phyloP scores from a whole-genome alignment of 2,329 filamentous ascomycete species.

The Neobulgaria alba region DNA sequence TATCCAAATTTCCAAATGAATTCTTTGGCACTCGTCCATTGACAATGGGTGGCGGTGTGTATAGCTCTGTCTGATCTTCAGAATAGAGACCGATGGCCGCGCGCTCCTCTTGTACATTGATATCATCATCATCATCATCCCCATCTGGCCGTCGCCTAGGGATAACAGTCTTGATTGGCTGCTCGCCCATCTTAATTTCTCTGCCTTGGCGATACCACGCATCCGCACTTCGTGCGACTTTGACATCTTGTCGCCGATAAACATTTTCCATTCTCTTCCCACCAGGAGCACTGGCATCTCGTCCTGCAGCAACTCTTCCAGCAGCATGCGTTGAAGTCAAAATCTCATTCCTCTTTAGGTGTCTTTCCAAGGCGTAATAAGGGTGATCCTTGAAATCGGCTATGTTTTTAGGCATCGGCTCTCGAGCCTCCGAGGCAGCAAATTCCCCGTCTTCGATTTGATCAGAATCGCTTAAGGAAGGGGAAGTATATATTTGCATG shows the following conservation, averaged over 20 bases:
- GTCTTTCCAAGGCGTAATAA: conserved; percentile 73
- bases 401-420: conserved; percentile 80
- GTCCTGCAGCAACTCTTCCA: conserved; percentile 68
- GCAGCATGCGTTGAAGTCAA: conserved; percentile 59
- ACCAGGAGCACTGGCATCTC: conserved; percentile 33
- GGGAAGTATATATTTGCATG: conserved; percentile 39
- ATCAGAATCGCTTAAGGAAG: conserved; percentile 54
- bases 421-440: conserved; percentile 58
- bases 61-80: conserved; percentile 60
- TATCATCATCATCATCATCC: conserved; percentile 25
- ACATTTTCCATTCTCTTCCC: conserved; percentile 57
- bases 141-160: conserved; percentile 34
- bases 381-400: conserved; percentile 85
- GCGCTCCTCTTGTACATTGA: conserved; percentile 36
- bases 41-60: conserved; percentile 67
- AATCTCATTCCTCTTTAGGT: conserved; percentile 76
- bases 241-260: conserved; percentile 75
- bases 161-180: conserved; percentile 68
- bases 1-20: conserved; percentile 85
- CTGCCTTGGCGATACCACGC: conserved; percentile 88
- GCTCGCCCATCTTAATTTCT: conserved; percentile 68
- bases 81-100: conserved; percentile 45
- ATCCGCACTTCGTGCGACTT: conserved; percentile 67
- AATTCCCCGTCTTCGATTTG: conserved; percentile 78
- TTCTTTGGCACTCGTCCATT: conserved; percentile 78